Evolutionary conservation across 148 eudicot species (phyloP), one percentile per base, ranked within the genome.

Genomic region (Rhododendron molle): DNA sequence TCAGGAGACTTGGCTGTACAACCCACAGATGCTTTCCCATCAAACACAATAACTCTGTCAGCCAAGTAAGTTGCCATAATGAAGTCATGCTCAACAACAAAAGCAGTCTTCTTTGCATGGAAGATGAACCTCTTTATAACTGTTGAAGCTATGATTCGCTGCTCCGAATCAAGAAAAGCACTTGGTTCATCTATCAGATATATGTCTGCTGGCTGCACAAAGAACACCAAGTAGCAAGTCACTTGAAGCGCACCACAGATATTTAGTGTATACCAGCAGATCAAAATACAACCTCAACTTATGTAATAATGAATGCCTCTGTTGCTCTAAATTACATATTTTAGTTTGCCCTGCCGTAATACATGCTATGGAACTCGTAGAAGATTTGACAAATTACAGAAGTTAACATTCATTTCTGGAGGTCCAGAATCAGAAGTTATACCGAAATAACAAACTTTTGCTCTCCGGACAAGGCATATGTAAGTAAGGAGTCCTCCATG

Each of bases 61-160:
- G 99, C 99, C 88, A 96, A 88, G 89, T 96, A 96, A 52, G 97
- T 95, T 78, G 99, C 97, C 99, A 96, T 96, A 1, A 96, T 96
- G 74, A 96, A 96, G 88, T 96, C 99, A 80, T 96, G 99, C 88
- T 96, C 99, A 12, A 96, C 99, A 84, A 96, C 90, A 89, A 96
- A 96, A 30, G 99, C 99, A 13, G 99, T 95, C 92, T 96, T 96
- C 89, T 95, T 96, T 15, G 97, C 97, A 87, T 94, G 99, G 47
- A 96, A 95, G 83, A 96, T 94, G 84, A 94, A 95, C 85, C 99
- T 94, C 91, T 96, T 95, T n/a, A 96, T 95, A 78, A 95, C 99
- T 89, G 95, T 96, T 14, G 99, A 94, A 78, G 99, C 98, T 56
- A 96, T 97, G 86, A 96, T 95, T 90, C 99, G 98, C 91, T 96